Conservation (phyloP, 2,329 filamentous ascomycete species). For the Colletotrichum viniferum region DNA sequence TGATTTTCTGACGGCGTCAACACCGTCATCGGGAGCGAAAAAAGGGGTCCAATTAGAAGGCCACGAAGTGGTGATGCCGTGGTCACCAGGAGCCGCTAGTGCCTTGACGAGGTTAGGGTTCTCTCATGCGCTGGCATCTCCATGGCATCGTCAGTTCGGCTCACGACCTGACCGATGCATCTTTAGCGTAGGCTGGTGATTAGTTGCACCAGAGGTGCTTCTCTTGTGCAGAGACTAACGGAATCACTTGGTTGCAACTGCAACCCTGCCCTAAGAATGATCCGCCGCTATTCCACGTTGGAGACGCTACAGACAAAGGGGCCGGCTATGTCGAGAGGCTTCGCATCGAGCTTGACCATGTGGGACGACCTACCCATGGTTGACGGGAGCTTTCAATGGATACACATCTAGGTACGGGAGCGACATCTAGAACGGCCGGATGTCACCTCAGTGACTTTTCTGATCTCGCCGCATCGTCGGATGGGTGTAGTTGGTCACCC, state of each 20-base stretch:
- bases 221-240: not conserved
- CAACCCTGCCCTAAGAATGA: not conserved
- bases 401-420: not conserved
- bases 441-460: not conserved
- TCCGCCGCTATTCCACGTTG: not conserved
- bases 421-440: not conserved
- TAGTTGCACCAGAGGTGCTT: not conserved
- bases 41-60: not conserved
- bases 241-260: not conserved
- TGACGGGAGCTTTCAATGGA: not conserved
- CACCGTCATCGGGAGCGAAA: not conserved
- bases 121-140: not conserved
- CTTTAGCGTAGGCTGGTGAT: not conserved
- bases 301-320: not conserved
- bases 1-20: not conserved
- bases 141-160: not conserved
- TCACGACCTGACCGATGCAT: not conserved
- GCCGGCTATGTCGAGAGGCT: not conserved
- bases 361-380: not conserved
- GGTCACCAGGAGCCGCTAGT: not conserved
- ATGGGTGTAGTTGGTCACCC: not conserved
- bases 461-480: not conserved
- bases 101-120: not conserved
- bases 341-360: not conserved
- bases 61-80: not conserved